phyloP scores from a whole-genome alignment of 805 yeast genomes.

The Zygoascus biomembranicola region DNA sequence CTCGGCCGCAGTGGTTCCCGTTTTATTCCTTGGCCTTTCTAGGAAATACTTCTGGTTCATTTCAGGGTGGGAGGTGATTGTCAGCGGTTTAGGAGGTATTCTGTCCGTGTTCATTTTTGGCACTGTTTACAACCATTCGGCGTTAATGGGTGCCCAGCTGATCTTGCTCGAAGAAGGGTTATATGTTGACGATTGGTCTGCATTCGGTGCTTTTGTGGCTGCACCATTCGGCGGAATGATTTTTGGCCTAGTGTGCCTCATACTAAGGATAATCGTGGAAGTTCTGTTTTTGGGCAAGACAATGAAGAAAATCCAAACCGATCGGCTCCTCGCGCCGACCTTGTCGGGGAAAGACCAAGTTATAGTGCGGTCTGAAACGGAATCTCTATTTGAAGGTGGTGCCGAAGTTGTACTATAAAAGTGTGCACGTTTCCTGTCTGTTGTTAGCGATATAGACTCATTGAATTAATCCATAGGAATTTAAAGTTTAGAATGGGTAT shows the following conservation, averaged over 20 bases:
- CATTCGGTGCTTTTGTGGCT: constrained; percentile 88
- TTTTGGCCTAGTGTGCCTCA: constrained; percentile 46
- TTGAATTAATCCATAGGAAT: no score
- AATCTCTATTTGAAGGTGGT: not conserved
- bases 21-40: constrained; percentile 70
- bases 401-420: not conserved
- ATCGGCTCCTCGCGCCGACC: not conserved
- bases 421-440: not conserved
- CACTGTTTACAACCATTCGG: constrained; percentile 62
- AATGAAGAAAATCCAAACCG: not conserved
- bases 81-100: constrained; percentile 78
- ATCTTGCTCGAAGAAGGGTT: constrained; percentile 59
- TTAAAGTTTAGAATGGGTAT: no score
- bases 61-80: constrained; percentile 71
- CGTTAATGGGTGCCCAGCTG: constrained; percentile 68
- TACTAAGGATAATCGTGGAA: constrained; percentile 15
- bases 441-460: not conserved
- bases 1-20: constrained; percentile 80
- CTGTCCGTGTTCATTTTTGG: constrained; percentile 79
- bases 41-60: constrained; percentile 52
- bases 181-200: constrained; percentile 81
- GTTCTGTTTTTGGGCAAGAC: constrained; percentile 12
- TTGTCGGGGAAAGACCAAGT: constrained; percentile 27
- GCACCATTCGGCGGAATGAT: constrained; percentile 78
- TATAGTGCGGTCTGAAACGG: constrained; percentile 27